Evolutionary conservation across 768 basidiomycete genomes (phyloP).

Genomic region (Suillus clintonianus): DNA sequence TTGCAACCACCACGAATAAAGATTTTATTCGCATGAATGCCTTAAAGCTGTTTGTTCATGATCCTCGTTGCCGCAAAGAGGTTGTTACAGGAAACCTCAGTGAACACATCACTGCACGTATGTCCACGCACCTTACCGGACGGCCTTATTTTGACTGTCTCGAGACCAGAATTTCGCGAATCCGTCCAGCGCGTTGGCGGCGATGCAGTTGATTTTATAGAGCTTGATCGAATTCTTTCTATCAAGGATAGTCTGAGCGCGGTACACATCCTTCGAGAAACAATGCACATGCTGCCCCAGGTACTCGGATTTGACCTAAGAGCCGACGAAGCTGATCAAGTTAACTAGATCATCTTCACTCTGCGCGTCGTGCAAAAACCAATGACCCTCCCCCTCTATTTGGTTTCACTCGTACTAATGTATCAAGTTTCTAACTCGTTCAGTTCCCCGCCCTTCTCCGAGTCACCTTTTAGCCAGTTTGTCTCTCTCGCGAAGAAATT

Average conservation of each 20-base stretch:
- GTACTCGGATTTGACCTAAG: slow-evolving; percentile 20
- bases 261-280: slow-evolving; percentile 51
- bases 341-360: slow-evolving; percentile 57
- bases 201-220: slow-evolving; percentile 37
- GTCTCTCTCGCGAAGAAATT: not conserved
- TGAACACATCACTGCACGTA: slow-evolving; percentile 54
- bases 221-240: too few relatives aligned
- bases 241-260: slow-evolving; percentile 33
- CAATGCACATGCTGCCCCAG: slow-evolving; percentile 62
- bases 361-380: slow-evolving; percentile 63
- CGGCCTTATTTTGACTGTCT: slow-evolving; percentile 1
- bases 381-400: slow-evolving; percentile 55
- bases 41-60: too few relatives aligned
- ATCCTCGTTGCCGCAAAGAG: slow-evolving; percentile 64
- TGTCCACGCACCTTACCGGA: slow-evolving; percentile 14
- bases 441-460: not conserved
- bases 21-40: slow-evolving; percentile 67
- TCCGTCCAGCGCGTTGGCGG: slow-evolving; percentile 36
- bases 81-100: slow-evolving; percentile 67
- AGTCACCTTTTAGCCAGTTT: slow-evolving; percentile 49
- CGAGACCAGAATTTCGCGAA: slow-evolving; percentile 32
- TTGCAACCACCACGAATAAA: slow-evolving; percentile 62
- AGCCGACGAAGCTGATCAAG: slow-evolving; percentile 6
- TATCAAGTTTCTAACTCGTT: not conserved
- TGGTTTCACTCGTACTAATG: not conserved